Conservation (phyloP, 331 rosid species). For the Rosa hybrid region DNA sequence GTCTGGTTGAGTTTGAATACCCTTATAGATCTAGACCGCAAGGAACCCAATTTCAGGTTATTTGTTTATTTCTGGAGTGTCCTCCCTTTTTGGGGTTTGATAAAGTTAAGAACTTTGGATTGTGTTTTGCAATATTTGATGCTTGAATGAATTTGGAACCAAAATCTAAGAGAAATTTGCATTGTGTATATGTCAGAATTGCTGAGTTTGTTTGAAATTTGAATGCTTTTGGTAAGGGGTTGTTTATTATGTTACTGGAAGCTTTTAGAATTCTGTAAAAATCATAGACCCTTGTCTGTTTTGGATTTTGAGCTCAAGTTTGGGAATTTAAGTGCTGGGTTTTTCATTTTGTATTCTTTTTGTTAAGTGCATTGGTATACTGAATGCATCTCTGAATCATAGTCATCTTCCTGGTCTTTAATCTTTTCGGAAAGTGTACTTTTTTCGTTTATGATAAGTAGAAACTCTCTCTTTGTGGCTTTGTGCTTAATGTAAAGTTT, state of each 20-base stretch:
- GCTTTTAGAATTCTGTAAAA: background rate
- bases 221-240: background rate
- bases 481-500: background rate
- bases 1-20: background rate
- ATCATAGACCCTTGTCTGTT: no score
- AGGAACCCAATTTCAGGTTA: background rate
- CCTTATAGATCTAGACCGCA: background rate
- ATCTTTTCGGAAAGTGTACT: background rate
- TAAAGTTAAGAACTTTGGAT: background rate
- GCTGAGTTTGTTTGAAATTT: background rate
- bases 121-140: background rate
- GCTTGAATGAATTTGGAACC: background rate
- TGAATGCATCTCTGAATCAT: background rate
- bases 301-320: background rate
- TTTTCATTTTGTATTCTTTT: background rate
- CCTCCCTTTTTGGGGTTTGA: background rate
- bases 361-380: background rate
- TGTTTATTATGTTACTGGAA: background rate
- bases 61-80: background rate
- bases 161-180: background rate
- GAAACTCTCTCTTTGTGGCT: background rate
- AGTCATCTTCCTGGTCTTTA: background rate
- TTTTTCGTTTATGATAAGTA: background rate
- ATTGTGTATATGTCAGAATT: background rate
- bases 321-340: background rate